A percentile compares a stretch with the other conserved stretches of the same genome.
Conservation (phyloP, 495 filamentous ascomycete genomes). For the Annulohypoxylon nitens region DNA sequence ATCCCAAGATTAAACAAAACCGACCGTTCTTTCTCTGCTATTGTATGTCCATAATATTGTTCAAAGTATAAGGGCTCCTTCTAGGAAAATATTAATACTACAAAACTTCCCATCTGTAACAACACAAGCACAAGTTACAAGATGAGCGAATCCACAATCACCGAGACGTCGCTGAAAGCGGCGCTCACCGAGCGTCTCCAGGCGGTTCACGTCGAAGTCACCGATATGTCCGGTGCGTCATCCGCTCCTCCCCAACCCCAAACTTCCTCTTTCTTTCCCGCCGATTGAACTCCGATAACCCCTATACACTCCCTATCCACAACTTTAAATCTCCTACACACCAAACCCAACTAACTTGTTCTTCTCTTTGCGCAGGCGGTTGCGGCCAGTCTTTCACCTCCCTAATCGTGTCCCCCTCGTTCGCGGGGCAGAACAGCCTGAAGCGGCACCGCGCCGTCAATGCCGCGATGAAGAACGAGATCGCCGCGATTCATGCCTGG, state of each 20-base stretch:
- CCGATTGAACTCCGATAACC: too few species aligned
- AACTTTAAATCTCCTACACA: too few species aligned
- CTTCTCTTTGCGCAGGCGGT: too few species aligned
- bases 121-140: conserved; percentile 37
- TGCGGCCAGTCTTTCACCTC: conserved; percentile 96
- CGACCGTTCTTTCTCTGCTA: neutral
- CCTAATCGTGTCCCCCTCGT: conserved; percentile 88
- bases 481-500: conserved; percentile 98
- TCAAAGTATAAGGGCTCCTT: neutral
- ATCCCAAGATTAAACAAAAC: neutral
- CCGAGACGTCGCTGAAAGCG: conserved; percentile 73
- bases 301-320: too few species aligned
- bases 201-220: conserved; percentile 89
- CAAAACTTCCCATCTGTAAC: neutral
- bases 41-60: neutral
- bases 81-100: neutral
- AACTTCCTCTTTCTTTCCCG: too few species aligned
- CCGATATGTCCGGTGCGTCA: conserved; percentile 87
- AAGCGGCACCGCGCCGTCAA: conserved; percentile 93
- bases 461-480: conserved; percentile 87
- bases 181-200: conserved; percentile 80
- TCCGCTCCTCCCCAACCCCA: conserved; percentile 1
- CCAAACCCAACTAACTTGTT: conserved; percentile 5
- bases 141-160: conserved; percentile 72
- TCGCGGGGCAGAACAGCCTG: conserved; percentile 87